Conservation (phyloP, 305 asterid species). For the Nicotiana rustica region DNA sequence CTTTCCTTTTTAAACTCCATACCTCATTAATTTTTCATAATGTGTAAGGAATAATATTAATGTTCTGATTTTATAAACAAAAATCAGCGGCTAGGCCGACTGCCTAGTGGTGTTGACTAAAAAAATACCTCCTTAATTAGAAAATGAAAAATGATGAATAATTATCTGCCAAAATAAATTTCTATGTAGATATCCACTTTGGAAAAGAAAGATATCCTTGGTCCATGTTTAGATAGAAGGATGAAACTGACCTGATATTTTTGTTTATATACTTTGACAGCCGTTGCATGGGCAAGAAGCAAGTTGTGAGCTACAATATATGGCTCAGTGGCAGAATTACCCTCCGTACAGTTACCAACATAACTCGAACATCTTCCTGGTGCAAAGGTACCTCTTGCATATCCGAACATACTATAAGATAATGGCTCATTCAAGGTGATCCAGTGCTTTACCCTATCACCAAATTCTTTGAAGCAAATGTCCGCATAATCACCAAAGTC, state of each 20-base stretch:
- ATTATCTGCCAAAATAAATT: too few relatives aligned
- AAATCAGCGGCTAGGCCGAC: too few relatives aligned
- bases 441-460: conserved; percentile 40
- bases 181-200: too few relatives aligned
- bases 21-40: too few relatives aligned
- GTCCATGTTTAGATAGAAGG: background rate
- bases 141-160: too few relatives aligned
- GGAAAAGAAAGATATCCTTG: too few relatives aligned
- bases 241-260: conserved; percentile 39
- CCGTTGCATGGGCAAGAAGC: conserved; percentile 43
- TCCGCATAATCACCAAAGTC: conserved; percentile 36
- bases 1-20: too few relatives aligned
- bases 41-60: too few relatives aligned
- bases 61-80: too few relatives aligned
- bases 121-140: too few relatives aligned
- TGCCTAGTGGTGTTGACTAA: too few relatives aligned
- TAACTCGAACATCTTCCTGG: conserved; percentile 46
- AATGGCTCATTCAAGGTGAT: conserved; percentile 38
- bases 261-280: conserved; percentile 30
- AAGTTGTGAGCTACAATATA: conserved; percentile 39
- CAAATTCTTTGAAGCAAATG: conserved; percentile 41
- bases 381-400: conserved; percentile 34
- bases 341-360: conserved; percentile 4
- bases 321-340: conserved; percentile 27
- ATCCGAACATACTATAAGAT: conserved; percentile 26